phyloP scores from a whole-genome alignment of 306 rosid species.

The Fragaria iinumae region DNA sequence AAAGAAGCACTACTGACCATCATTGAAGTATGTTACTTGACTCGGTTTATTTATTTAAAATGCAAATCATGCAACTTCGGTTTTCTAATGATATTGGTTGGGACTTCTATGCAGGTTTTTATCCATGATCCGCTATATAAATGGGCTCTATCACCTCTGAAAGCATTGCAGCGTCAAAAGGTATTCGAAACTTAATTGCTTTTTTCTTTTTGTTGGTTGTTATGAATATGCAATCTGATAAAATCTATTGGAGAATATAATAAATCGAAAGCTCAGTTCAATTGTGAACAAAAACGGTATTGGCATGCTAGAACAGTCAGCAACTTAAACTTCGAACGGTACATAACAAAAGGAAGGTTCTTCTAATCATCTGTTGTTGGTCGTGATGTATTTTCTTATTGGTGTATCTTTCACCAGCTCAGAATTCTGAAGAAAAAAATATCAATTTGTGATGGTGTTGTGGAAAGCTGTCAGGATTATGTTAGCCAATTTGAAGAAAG shows the following conservation, averaged over 20 bases:
- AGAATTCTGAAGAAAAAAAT: neutral
- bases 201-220: neutral
- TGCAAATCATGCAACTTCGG: conserved; percentile 9
- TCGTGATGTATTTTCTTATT: neutral
- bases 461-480: neutral
- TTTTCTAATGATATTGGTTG: conserved; percentile 20
- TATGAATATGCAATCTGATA: neutral
- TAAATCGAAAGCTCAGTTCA: neutral
- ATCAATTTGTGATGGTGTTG: neutral
- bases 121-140: conserved; percentile 95
- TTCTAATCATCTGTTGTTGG: neutral
- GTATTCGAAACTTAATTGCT: conserved; percentile 30
- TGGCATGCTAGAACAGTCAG: neutral
- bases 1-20: conserved; percentile 90
- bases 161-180: conserved; percentile 98
- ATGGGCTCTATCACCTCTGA: conserved; percentile 95
- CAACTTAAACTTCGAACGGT: neutral
- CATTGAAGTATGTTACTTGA: conserved; percentile 56
- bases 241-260: neutral
- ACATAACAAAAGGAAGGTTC: neutral
- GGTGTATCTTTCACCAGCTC: neutral
- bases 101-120: conserved; percentile 61
- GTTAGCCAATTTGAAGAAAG: neutral
- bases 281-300: neutral
- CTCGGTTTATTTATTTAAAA: conserved; percentile 4